phyloP scores from a whole-genome alignment of 140 eudicot genomes.

The Flaveria floridana region DNA sequence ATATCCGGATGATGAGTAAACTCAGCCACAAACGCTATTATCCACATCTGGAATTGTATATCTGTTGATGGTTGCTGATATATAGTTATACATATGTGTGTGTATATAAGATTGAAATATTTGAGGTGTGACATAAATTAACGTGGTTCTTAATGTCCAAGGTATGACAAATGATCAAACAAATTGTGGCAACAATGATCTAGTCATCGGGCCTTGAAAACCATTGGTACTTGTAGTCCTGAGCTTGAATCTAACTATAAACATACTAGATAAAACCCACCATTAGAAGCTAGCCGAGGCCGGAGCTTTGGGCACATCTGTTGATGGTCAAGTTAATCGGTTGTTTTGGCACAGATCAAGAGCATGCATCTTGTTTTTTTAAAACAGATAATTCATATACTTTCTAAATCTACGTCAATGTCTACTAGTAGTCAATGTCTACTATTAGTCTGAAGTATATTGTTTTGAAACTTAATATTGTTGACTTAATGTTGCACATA shows the following conservation, averaged over 20 bases:
- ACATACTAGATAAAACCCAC: neutral
- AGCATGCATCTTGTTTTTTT: neutral
- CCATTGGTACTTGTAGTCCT: neutral
- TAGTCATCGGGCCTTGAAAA: neutral
- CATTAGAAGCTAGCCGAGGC: neutral
- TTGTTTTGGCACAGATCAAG: neutral
- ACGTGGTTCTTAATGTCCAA: neutral
- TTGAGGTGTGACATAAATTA: neutral
- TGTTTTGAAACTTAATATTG: no score
- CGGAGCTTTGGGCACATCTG: neutral
- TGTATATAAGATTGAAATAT: conserved; percentile 14
- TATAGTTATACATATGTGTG: neutral
- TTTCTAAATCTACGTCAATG: no score
- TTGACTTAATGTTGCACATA: no score
- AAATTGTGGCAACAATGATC: neutral
- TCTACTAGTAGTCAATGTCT: no score
- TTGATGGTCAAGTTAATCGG: neutral
- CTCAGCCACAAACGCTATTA: neutral
- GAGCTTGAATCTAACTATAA: neutral
- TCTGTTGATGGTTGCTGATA: conserved; percentile 22
- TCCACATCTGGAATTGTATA: conserved; percentile 17
- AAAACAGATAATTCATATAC: no score
- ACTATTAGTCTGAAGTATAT: no score
- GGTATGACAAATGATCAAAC: neutral
- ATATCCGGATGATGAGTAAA: conserved; percentile 51